Conservation (phyloP, 352 stramenopile species). For the Pythium myriotylum region DNA sequence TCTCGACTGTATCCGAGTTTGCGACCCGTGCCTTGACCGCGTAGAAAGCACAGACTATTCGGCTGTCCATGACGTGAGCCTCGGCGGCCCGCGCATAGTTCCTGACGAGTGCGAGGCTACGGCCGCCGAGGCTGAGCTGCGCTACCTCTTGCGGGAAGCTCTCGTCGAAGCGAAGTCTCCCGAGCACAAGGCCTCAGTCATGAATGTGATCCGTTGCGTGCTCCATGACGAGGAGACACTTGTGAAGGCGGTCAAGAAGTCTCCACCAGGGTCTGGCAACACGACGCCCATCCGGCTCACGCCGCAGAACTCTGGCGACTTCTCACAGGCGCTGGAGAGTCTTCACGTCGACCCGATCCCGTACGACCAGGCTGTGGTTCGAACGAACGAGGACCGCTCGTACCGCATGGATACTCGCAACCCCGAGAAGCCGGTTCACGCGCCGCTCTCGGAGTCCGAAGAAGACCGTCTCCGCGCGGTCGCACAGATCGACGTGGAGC, state of each 20-base stretch:
- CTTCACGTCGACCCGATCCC: conserved; percentile 3
- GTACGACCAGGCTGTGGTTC: conserved; percentile 41
- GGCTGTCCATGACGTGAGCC: conserved; percentile 24
- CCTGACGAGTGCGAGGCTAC: conserved; percentile 26
- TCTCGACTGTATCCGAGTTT: conserved; percentile 42
- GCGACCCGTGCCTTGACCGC: conserved; percentile 52
- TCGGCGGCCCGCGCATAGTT: conserved; percentile 30
- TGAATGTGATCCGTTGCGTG: conserved; percentile 51
- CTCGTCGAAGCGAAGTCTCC: conserved; percentile 29
- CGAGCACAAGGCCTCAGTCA: conserved; percentile 39
- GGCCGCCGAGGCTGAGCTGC: conserved; percentile 33
- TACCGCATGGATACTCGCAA: conserved; percentile 14
- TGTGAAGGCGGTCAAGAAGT: not conserved
- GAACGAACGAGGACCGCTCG: conserved; percentile 1
- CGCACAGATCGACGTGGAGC: conserved; percentile 23
- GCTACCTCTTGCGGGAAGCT: conserved; percentile 41
- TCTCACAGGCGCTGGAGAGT: not conserved
- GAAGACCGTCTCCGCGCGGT: conserved; percentile 45
- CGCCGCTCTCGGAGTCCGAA: conserved; percentile 37
- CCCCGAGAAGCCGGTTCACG: not conserved
- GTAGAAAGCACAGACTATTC: conserved; percentile 59
- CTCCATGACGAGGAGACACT: conserved; percentile 37
- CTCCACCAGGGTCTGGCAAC: not conserved
- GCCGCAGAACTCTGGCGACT: conserved; percentile 19
- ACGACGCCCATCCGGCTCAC: not conserved